A percentile compares a stretch with the other conserved stretches of the same genome.
These are phyloP conservation scores for Dendrostoma leiphaemia DNA, from an alignment of 2,329 filamentous ascomycete genomes.

Conservation along the genomic window DNA sequence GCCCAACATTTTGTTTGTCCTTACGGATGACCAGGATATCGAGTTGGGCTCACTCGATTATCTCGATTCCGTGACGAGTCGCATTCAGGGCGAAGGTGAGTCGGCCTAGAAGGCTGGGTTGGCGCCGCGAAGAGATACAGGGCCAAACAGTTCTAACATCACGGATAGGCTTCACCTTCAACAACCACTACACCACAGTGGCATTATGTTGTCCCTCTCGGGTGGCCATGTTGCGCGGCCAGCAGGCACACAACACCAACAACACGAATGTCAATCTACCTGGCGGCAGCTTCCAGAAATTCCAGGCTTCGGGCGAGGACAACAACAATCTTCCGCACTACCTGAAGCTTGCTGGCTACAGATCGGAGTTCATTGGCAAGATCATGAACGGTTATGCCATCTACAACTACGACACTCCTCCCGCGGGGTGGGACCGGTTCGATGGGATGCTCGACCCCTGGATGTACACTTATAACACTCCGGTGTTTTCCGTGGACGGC, in stretches of 20 bases:
- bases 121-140: background rate
- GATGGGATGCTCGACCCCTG: constrained; percentile 52
- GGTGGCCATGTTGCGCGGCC: constrained; percentile 60
- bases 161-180: constrained; percentile 20
- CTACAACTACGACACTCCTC: constrained; percentile 54
- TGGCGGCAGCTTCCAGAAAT: constrained; percentile 65
- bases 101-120: background rate
- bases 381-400: constrained; percentile 64
- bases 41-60: constrained; percentile 17
- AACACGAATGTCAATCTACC: constrained; percentile 58
- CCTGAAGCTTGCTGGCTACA: constrained; percentile 67
- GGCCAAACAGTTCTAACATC: background rate
- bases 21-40: constrained; percentile 18
- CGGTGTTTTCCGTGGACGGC: constrained; percentile 24
- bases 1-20: constrained; percentile 17
- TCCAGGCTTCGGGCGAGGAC: constrained; percentile 63
- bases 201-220: constrained; percentile 62
- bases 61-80: constrained; percentile 7
- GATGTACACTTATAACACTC: constrained; percentile 63
- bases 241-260: constrained; percentile 64
- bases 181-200: constrained; percentile 59
- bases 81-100: constrained; percentile 14
- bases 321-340: constrained; percentile 68
- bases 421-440: constrained; percentile 16
- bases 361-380: constrained; percentile 70